Evolutionary conservation across 202 grass and related monocot species (phyloP).

Genomic region (Carex sylvatica): DNA sequence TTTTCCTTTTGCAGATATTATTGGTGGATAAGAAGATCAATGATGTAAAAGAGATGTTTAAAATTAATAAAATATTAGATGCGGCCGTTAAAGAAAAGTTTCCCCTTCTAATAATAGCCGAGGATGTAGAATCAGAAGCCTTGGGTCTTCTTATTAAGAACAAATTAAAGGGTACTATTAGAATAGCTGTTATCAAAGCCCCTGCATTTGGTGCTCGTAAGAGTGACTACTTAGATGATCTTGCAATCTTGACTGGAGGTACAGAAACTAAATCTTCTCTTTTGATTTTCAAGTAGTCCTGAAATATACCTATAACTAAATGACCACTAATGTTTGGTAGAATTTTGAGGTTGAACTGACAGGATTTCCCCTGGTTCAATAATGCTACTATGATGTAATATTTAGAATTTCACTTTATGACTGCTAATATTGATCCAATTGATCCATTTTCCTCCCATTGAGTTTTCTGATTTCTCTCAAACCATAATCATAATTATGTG

Average conservation of each 20-base stretch:
- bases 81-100: constrained; percentile 76
- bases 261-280: constrained; percentile 11
- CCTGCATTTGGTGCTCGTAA: constrained; percentile 85
- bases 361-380: not conserved
- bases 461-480: not conserved
- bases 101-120: constrained; percentile 72
- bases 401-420: not conserved
- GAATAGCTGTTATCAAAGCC: constrained; percentile 77
- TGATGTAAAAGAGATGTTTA: constrained; percentile 53
- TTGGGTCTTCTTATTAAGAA: constrained; percentile 75
- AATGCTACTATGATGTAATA: not conserved
- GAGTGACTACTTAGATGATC: constrained; percentile 76
- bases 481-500: not conserved
- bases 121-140: constrained; percentile 71
- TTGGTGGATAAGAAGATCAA: constrained; percentile 88
- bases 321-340: not conserved
- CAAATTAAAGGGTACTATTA: constrained; percentile 83
- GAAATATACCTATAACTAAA: not conserved
- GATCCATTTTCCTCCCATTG: not conserved
- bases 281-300: not conserved
- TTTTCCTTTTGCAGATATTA: constrained; percentile 58
- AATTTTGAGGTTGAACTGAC: not conserved
- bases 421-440: not conserved
- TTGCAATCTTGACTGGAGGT: constrained; percentile 92
- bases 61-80: constrained; percentile 72